phyloP scores from a whole-genome alignment of 192 early-diverging fungal genomes.

The Coemansia sp. region DNA sequence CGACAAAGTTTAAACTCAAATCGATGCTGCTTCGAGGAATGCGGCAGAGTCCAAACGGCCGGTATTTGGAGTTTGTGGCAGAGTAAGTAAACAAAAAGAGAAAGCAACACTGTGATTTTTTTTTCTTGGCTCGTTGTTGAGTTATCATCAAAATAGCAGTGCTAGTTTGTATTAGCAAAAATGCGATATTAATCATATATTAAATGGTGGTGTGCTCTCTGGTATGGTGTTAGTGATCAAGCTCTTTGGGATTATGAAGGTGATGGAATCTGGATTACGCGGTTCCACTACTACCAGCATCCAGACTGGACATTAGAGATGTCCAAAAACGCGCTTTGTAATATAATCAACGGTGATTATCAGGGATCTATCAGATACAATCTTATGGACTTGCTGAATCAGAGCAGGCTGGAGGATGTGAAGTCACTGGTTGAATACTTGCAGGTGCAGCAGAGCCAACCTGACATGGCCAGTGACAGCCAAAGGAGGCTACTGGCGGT shows the following conservation, averaged over 20 bases:
- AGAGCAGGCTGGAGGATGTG: slow-evolving; percentile 1
- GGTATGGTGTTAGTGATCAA: slow-evolving; percentile 41
- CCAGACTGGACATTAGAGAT: slow-evolving; percentile 21
- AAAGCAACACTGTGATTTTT: too few relatives aligned
- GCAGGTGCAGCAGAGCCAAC: slow-evolving; percentile 2
- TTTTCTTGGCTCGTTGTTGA: too few relatives aligned
- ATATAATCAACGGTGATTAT: slow-evolving; percentile 9
- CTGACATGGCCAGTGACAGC: slow-evolving; percentile 4
- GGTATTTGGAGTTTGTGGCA: slow-evolving; percentile 31
- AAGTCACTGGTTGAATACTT: slow-evolving; percentile 8
- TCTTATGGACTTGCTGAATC: slow-evolving; percentile 29
- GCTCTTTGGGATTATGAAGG: slow-evolving; percentile 19
- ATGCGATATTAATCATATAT: too few relatives aligned
- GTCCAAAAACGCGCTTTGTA: slow-evolving; percentile 4
- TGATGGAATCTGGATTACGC: slow-evolving; percentile 24
- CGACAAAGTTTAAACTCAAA: slow-evolving; percentile 43
- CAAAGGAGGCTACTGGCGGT: slow-evolving; percentile 20
- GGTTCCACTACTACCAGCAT: slow-evolving; percentile 40
- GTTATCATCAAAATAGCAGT: too few relatives aligned
- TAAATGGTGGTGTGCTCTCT: too few relatives aligned
- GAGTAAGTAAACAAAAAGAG: slow-evolving; percentile 31
- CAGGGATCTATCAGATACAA: slow-evolving; percentile 23
- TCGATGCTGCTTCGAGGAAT: slow-evolving; percentile 31
- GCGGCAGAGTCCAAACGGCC: slow-evolving; percentile 20
- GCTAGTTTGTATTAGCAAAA: too few relatives aligned